Conservation (phyloP, 768 basidiomycete species). For the Amanita rubescens region DNA sequence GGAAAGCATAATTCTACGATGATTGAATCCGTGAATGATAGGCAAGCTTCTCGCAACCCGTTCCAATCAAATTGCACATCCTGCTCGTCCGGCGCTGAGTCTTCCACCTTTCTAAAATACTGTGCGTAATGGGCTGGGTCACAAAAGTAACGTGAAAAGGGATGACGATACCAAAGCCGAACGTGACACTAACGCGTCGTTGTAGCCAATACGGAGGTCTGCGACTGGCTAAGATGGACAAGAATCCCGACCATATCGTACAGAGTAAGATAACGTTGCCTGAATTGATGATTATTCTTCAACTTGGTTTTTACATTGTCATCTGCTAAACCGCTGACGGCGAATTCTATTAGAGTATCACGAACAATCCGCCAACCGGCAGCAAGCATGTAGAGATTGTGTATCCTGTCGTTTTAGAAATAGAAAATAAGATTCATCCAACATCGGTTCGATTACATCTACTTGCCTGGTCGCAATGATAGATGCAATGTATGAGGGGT, state of each 20-base stretch:
- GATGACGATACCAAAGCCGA: not conserved
- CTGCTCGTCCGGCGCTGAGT: conserved; percentile 32
- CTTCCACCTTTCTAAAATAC: conserved; percentile 51
- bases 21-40: conserved; percentile 78
- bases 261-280: conserved; percentile 54
- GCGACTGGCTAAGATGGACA: conserved; percentile 52
- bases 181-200: conserved; percentile 49
- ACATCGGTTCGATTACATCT: not conserved
- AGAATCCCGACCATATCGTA: conserved; percentile 57
- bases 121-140: conserved; percentile 59
- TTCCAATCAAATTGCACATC: conserved; percentile 62
- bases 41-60: conserved; percentile 52
- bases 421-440: not conserved
- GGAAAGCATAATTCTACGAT: conserved; percentile 80
- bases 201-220: conserved; percentile 62
- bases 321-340: conserved; percentile 49
- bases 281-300: conserved; percentile 40
- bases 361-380: conserved; percentile 75
- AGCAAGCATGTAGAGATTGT: conserved; percentile 79
- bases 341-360: conserved; percentile 47
- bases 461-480: conserved; percentile 52
- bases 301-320: conserved; percentile 44
- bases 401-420: conserved; percentile 50
- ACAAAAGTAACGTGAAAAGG: not conserved
- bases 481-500: conserved; percentile 48